These are phyloP conservation scores for Stephania japonica DNA, from an alignment of 164 flowering plant species.

Conservation along the genomic window DNA sequence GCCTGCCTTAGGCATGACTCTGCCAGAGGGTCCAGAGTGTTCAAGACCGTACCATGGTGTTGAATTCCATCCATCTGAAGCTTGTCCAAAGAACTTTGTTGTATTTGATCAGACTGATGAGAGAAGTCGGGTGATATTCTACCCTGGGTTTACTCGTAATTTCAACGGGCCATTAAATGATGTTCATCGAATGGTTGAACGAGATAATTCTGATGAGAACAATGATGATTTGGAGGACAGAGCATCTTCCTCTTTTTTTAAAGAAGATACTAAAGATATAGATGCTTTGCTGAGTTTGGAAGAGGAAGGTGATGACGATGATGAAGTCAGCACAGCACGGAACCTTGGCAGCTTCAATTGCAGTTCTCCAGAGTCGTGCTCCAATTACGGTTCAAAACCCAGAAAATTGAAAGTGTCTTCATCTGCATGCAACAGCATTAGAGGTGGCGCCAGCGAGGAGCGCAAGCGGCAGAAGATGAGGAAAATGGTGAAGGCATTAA, in stretches of 20 bases:
- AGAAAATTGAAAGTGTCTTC: constrained; percentile 25
- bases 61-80: constrained; percentile 50
- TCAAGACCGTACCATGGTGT: constrained; percentile 35
- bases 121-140: constrained; percentile 55
- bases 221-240: constrained; percentile 14
- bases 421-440: constrained; percentile 19
- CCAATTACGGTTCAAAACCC: constrained; percentile 31
- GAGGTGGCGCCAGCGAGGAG: constrained; percentile 26
- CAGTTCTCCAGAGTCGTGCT: constrained; percentile 49
- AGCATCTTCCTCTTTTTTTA: constrained; percentile 28
- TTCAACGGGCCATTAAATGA: constrained; percentile 33
- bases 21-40: constrained; percentile 26
- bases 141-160: constrained; percentile 47
- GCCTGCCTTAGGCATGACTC: constrained; percentile 24
- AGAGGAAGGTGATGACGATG: constrained; percentile 48
- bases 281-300: constrained; percentile 71
- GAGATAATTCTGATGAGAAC: constrained; percentile 12
- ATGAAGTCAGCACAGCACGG: constrained; percentile 68
- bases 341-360: constrained; percentile 37
- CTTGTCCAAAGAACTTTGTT: constrained; percentile 65
- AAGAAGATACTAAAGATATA: constrained; percentile 69
- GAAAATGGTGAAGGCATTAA: constrained; percentile 56
- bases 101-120: constrained; percentile 62
- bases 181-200: constrained; percentile 18
- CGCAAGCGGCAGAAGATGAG: constrained; percentile 44